Evolutionary conservation across 176 grass and related monocot species (phyloP), one percentile per base, ranked within the genome.

Genomic region (Thalia dealbata): DNA sequence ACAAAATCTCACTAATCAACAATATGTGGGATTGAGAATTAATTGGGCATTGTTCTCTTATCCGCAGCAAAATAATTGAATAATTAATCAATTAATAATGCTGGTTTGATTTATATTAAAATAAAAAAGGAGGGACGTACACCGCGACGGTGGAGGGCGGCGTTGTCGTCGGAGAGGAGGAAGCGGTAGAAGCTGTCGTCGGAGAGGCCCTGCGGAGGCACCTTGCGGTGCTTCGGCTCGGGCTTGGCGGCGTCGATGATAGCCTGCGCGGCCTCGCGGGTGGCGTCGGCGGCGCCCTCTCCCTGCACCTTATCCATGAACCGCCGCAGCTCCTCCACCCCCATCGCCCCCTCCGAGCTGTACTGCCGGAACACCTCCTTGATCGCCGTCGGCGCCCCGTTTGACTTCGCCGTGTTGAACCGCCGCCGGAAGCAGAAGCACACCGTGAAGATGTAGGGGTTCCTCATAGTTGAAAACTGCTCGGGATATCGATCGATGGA

Each of bases 251-350:
- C 80, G 22, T 86, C 82, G 64, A 90, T 65, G 48, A 82, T 64
- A 61, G 64, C 60, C 76, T 56, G 83, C 61, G 82, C 84, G 7
- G 72, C 56, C 18, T 38, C 72, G 6, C 74, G 74, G 21, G 45
- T 50, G 29, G 21, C 72, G 26, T 3, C 45, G 52, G 64, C 25
- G 35, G 82, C 82, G 15, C 82, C 78, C 79, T 85, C 82, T 18
- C 82, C 78, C 79, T 96, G 89, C 75, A 96, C 87, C 81, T 86
- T 86, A 35, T 24, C 48, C 75, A 96, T 76, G 72, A 96, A 82
- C 35, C 55, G 26, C 67, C 75, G 66, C 68, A 96, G 79, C 72
- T 73, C 77, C 60, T 86, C 84, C 61, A 76, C 82, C 70, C 86
- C 73, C 64, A 92, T 32, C 72, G 62, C 72, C 55, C 84, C 80